These are phyloP conservation scores for Termitomyces sp. DNA, from an alignment of 768 basidiomycete species.

Conservation along the genomic window DNA sequence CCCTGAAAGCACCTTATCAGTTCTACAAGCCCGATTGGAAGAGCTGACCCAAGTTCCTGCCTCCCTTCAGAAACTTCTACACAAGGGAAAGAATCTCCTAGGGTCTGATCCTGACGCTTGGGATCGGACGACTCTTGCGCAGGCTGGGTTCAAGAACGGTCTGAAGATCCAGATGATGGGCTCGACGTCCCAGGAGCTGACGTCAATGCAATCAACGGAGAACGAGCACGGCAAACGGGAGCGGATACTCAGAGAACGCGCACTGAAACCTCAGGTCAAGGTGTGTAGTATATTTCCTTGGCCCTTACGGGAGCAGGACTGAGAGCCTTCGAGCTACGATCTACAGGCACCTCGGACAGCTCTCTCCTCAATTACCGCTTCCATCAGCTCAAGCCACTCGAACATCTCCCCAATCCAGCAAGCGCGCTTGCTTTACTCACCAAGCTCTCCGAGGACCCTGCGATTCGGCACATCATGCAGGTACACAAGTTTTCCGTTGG, in stretches of 20 bases:
- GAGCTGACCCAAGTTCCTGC: constrained; percentile 66
- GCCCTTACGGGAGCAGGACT: neutral
- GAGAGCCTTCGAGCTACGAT: constrained; percentile 43
- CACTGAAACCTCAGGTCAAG: constrained; percentile 54
- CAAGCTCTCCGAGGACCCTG: constrained; percentile 65
- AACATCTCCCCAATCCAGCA: constrained; percentile 61
- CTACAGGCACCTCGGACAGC: constrained; percentile 41
- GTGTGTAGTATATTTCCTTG: constrained; percentile 29
- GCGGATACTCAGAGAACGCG: constrained; percentile 55
- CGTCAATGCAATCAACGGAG: constrained; percentile 51
- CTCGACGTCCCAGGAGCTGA: constrained; percentile 55
- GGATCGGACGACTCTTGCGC: constrained; percentile 25
- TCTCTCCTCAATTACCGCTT: constrained; percentile 52
- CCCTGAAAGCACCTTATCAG: constrained; percentile 47
- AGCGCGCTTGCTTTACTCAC: constrained; percentile 52
- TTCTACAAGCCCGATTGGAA: constrained; percentile 49
- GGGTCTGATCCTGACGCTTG: constrained; percentile 22
- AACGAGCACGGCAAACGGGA: constrained; percentile 55
- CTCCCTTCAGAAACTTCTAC: constrained; percentile 66
- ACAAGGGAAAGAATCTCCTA: constrained; percentile 56
- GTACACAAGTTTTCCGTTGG: constrained; percentile 67
- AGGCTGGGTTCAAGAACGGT: constrained; percentile 60
- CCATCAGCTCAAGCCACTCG: constrained; percentile 58
- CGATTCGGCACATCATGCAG: constrained; percentile 68
- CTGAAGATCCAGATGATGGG: constrained; percentile 71